These are phyloP conservation scores for Cladobotryum protrusum DNA, from an alignment of 2,329 filamentous ascomycete genomes.

Conservation along the genomic window DNA sequence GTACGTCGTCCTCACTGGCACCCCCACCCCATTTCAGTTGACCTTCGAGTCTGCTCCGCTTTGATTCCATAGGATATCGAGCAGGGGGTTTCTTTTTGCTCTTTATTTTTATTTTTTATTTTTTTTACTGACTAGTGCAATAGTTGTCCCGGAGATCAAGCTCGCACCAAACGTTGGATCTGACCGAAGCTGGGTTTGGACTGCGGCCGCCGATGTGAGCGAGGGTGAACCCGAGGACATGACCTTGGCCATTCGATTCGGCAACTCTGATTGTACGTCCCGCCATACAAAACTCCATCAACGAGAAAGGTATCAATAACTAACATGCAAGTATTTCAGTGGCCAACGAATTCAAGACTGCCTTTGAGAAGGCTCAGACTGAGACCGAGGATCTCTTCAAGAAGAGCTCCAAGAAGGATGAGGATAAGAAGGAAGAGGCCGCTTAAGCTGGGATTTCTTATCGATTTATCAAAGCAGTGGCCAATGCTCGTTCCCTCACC, in stretches of 20 bases:
- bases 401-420: slow-evolving; percentile 31
- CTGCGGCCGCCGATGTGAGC: slow-evolving; percentile 92
- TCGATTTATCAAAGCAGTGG: not conserved
- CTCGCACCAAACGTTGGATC: slow-evolving; percentile 95
- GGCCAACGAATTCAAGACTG: slow-evolving; percentile 95
- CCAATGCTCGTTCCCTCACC: slow-evolving; percentile 8
- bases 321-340: slow-evolving; percentile 46
- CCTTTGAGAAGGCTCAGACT: slow-evolving; percentile 93
- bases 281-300: not conserved
- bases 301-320: not conserved
- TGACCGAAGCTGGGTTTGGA: slow-evolving; percentile 99
- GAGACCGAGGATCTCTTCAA: slow-evolving; percentile 87
- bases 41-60: not conserved
- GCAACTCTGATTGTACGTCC: slow-evolving; percentile 90
- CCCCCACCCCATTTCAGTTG: not conserved
- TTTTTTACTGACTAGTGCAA: slow-evolving; percentile 7
- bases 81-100: too few relatives aligned
- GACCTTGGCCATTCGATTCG: slow-evolving; percentile 94
- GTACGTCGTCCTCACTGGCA: slow-evolving; percentile 49
- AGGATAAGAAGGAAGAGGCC: slow-evolving; percentile 20
- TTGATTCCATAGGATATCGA: not conserved
- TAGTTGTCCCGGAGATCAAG: slow-evolving; percentile 98
- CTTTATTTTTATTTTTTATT: too few relatives aligned
- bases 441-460: slow-evolving; percentile 15
- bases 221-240: slow-evolving; percentile 96